Percentiles rank a stretch among this genome's conserved stretches.
phyloP scores from a whole-genome alignment of 2,329 filamentous ascomycete genomes.

The Rhytidhysteron rufulum region DNA sequence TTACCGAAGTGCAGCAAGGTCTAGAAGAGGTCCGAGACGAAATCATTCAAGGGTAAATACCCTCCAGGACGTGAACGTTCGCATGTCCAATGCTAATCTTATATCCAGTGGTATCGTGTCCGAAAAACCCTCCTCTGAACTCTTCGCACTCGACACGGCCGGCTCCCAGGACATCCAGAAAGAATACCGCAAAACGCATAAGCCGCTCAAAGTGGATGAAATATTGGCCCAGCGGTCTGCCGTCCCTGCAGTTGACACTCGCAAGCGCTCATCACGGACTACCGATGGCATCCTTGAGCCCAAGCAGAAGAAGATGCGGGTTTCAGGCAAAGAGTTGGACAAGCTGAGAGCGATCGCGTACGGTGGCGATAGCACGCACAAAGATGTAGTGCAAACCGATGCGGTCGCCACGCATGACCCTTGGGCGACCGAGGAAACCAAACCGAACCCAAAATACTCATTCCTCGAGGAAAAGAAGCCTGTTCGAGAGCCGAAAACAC shows the following conservation, averaged over 20 bases:
- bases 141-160: conserved; percentile 77
- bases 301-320: conserved; percentile 71
- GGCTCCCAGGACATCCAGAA: conserved; percentile 67
- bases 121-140: conserved; percentile 76
- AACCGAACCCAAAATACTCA: conserved; percentile 53
- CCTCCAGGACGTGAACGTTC: too few relatives aligned
- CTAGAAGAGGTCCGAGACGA: conserved; percentile 82
- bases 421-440: conserved; percentile 60
- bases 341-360: conserved; percentile 72
- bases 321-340: conserved; percentile 79
- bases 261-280: conserved; percentile 71
- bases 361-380: conserved; percentile 58
- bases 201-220: conserved; percentile 83
- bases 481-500: conserved; percentile 68
- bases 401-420: conserved; percentile 66
- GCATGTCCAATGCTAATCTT: conserved; percentile 12
- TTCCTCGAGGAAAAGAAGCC: conserved; percentile 65
- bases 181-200: conserved; percentile 63
- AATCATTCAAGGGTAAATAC: conserved; percentile 75
- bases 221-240: conserved; percentile 83
- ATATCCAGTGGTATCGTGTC: conserved; percentile 70
- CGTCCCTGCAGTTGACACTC: conserved; percentile 71
- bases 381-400: conserved; percentile 51
- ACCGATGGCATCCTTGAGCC: conserved; percentile 67
- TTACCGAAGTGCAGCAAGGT: conserved; percentile 78